phyloP scores from a whole-genome alignment of 2,329 filamentous ascomycete genomes.

The Hypoxylon sp. region DNA sequence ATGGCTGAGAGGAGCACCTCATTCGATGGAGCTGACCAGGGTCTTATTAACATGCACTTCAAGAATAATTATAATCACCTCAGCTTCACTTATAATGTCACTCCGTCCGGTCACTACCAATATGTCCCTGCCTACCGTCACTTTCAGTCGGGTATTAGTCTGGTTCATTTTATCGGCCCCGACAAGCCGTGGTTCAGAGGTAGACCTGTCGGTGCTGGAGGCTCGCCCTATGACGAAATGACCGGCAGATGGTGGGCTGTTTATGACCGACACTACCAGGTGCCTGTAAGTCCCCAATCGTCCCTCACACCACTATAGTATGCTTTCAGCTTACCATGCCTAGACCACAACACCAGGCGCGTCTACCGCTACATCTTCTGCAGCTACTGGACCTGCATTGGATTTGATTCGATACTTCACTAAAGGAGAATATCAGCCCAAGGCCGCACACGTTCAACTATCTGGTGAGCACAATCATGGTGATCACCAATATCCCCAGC shows the following conservation, averaged over 20 bases:
- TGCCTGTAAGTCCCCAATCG: slow-evolving; percentile 59
- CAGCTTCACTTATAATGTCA: slow-evolving; percentile 97
- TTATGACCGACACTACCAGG: slow-evolving; percentile 87
- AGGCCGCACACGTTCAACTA: slow-evolving; percentile 36
- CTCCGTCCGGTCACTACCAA: slow-evolving; percentile 96
- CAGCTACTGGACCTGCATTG: slow-evolving; percentile 41
- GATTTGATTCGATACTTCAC: slow-evolving; percentile 67
- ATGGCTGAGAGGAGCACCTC: slow-evolving; percentile 90
- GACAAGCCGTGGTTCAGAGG: slow-evolving; percentile 89
- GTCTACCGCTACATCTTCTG: slow-evolving; percentile 13
- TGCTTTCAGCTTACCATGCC: slow-evolving; percentile 41
- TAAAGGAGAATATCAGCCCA: slow-evolving; percentile 67
- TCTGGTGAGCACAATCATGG: slow-evolving; percentile 55
- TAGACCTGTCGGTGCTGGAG: slow-evolving; percentile 67
- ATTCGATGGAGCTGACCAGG: slow-evolving; percentile 97
- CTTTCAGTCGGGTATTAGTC: slow-evolving; percentile 89
- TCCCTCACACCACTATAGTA: slow-evolving; percentile 18
- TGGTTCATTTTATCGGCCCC: slow-evolving; percentile 94
- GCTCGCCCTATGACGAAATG: slow-evolving; percentile 84
- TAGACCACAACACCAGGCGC: slow-evolving; percentile 39
- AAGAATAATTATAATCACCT: slow-evolving; percentile 85
- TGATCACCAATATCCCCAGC: slow-evolving; percentile 46
- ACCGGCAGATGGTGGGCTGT: slow-evolving; percentile 93
- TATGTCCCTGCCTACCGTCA: slow-evolving; percentile 95
- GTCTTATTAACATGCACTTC: slow-evolving; percentile 95